These are phyloP conservation scores for Pichia sp. DNA, from an alignment of 1,139 yeast species.

Conservation along the genomic window DNA sequence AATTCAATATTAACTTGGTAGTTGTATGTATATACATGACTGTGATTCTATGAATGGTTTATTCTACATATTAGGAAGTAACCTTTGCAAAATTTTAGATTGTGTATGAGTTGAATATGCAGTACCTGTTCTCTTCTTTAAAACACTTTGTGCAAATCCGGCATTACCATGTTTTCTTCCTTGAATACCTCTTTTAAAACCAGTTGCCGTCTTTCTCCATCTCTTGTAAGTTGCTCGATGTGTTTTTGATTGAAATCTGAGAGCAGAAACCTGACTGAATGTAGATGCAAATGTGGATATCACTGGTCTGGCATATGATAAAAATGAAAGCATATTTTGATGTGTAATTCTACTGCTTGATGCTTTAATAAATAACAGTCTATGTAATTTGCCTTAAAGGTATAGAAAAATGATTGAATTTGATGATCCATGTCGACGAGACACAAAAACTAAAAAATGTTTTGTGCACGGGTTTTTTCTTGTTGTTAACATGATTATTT, in stretches of 20 bases:
- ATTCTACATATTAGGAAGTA: slow-evolving; percentile 31
- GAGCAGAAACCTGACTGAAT: slow-evolving; percentile 8
- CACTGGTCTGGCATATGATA: slow-evolving; percentile 6
- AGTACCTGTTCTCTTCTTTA: slow-evolving; percentile 59
- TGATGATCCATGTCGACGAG: not conserved
- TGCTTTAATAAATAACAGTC: not conserved
- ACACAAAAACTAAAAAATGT: too few relatives aligned
- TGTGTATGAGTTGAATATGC: slow-evolving; percentile 54
- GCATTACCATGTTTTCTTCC: slow-evolving; percentile 93
- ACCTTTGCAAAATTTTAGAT: slow-evolving; percentile 46
- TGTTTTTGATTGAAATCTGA: slow-evolving; percentile 49
- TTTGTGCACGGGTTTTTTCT: not conserved
- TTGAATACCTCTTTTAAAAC: slow-evolving; percentile 58
- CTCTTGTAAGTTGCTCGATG: slow-evolving; percentile 78
- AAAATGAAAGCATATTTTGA: not conserved
- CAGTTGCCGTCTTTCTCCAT: slow-evolving; percentile 61
- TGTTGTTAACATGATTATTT: not conserved
- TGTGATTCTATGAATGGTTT: not conserved
- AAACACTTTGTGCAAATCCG: slow-evolving; percentile 66
- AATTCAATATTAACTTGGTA: not conserved
- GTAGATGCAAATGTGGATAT: not conserved
- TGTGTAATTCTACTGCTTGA: not conserved
- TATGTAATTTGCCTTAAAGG: too few relatives aligned
- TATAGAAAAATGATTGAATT: not conserved
- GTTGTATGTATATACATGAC: not conserved